Evolutionary conservation across 2,329 filamentous ascomycete species (phyloP).

Genomic region (Cryphonectria nitschkei): DNA sequence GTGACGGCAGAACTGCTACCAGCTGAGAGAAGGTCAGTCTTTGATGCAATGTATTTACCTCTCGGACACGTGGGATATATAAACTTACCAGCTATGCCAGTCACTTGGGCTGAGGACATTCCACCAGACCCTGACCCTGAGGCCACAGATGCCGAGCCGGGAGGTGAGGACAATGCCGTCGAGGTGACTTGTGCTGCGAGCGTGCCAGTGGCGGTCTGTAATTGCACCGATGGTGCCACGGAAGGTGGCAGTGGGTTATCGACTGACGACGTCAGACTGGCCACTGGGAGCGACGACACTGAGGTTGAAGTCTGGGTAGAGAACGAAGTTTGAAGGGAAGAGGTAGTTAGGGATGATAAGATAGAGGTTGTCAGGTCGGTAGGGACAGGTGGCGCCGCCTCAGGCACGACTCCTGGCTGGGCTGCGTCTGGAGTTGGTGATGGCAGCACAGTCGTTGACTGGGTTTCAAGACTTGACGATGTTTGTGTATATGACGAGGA

Average conservation of each 20-base stretch:
- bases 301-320: background rate
- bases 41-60: background rate
- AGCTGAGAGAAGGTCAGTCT: conserved; percentile 11
- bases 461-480: background rate
- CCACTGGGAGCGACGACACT: background rate
- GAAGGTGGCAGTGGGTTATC: conserved; percentile 1
- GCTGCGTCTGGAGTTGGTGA: background rate
- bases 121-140: background rate
- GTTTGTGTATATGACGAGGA: background rate
- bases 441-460: background rate
- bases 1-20: conserved; percentile 17
- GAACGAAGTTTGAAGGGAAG: background rate
- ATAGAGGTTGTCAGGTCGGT: conserved; percentile 1
- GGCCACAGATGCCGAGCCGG: background rate
- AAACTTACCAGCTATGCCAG: conserved; percentile 20
- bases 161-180: background rate
- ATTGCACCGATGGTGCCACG: background rate
- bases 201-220: background rate
- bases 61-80: too few relatives aligned
- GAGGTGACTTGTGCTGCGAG: background rate
- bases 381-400: background rate
- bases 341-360: background rate
- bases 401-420: background rate
- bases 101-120: conserved; percentile 16
- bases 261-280: background rate